Conservation (phyloP, 2,329 filamentous ascomycete genomes). For the Massarina eburnea region DNA sequence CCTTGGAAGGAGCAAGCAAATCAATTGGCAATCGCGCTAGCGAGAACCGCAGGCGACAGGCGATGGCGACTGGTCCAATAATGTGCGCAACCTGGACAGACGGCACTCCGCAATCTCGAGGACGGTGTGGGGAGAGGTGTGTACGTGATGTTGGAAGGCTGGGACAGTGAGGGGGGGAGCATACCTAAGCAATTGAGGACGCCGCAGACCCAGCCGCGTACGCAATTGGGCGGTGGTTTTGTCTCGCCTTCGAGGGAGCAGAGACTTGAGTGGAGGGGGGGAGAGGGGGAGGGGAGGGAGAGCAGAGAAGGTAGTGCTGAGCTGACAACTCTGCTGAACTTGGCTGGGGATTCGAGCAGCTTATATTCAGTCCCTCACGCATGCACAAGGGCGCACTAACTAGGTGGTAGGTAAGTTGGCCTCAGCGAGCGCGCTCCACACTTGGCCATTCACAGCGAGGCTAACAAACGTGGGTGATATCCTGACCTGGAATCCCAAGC, state of each 20-base stretch:
- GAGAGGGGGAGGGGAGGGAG: constrained; percentile 11
- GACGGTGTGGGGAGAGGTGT: neutral
- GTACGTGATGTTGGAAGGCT: neutral
- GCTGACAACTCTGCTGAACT: constrained; percentile 17
- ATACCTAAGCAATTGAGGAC: constrained; percentile 15
- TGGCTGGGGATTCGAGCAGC: constrained; percentile 8
- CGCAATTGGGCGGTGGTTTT: constrained; percentile 19
- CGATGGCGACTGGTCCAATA: too few relatives aligned
- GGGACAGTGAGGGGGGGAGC: neutral
- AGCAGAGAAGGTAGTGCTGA: constrained; percentile 12
- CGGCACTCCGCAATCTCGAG: too few relatives aligned
- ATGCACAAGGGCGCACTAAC: constrained; percentile 11
- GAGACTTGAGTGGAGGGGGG: constrained; percentile 1
- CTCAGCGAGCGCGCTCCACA: neutral
- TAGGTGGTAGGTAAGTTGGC: neutral
- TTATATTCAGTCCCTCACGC: constrained; percentile 14
- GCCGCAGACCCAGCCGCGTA: constrained; percentile 2
- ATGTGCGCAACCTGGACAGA: too few relatives aligned
- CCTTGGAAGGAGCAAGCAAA: neutral
- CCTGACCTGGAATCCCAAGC: constrained; percentile 13
- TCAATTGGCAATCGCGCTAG: neutral
- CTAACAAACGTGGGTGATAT: constrained; percentile 10
- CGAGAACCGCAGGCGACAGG: neutral
- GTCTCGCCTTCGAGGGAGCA: constrained; percentile 25
- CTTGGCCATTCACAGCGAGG: constrained; percentile 9